These are phyloP conservation scores for Tolypocladium cylindrosporum DNA, from an alignment of 2,329 filamentous ascomycete species.

Conservation along the genomic window DNA sequence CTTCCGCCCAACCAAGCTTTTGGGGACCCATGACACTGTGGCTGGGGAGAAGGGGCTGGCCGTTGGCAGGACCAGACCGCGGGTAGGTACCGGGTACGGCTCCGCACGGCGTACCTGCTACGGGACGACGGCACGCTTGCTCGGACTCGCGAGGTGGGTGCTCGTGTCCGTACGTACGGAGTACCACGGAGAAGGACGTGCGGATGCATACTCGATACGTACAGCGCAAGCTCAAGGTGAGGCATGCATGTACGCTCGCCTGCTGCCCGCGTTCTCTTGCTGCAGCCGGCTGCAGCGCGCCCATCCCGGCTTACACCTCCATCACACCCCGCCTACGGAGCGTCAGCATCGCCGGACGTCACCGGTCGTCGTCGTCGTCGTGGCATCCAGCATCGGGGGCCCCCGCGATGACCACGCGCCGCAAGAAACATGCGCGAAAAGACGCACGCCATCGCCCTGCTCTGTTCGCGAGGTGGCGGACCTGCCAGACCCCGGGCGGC, in stretches of 20 bases:
- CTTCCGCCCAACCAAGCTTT: background rate
- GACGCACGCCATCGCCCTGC: background rate
- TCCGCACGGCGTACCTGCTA: background rate
- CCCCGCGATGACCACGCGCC: background rate
- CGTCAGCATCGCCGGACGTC: background rate
- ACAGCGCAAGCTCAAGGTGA: background rate
- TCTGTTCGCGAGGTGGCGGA: background rate
- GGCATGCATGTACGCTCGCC: too few relatives aligned
- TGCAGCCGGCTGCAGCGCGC: background rate
- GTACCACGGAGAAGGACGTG: too few relatives aligned
- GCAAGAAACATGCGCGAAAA: background rate
- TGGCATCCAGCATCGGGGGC: background rate
- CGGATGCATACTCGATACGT: background rate
- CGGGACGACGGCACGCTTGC: background rate
- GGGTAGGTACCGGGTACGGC: background rate
- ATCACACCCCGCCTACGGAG: background rate
- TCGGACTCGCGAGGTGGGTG: background rate
- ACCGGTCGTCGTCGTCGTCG: too few relatives aligned
- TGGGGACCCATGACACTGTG: conserved; percentile 2
- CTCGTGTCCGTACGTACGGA: background rate
- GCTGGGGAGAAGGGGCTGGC: background rate
- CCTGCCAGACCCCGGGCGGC: background rate
- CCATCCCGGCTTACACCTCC: too few relatives aligned
- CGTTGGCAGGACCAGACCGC: background rate
- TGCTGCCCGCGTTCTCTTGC: background rate